Conservation (phyloP, 1,284 basidiomycete species). For the Moniliophthora roreri region DNA sequence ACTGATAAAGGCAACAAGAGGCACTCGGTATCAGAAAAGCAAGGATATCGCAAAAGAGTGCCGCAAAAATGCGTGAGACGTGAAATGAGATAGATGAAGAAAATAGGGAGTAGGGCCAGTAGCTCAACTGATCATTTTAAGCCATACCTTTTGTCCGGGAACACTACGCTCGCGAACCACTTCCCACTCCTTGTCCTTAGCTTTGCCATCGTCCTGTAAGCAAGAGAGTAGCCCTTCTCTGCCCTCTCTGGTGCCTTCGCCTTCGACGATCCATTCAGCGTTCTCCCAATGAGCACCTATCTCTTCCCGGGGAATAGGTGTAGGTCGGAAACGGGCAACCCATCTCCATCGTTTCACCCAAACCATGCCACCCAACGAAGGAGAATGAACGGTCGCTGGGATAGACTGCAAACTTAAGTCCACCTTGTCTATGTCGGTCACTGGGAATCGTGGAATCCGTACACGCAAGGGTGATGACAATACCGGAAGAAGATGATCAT, state of each 20-base stretch:
- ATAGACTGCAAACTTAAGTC: neutral
- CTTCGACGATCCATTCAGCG: neutral
- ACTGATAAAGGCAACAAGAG: no score
- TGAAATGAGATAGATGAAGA: no score
- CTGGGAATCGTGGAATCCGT: no score
- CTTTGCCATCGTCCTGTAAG: neutral
- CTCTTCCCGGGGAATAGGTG: neutral
- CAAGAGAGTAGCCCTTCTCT: neutral
- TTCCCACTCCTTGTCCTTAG: neutral
- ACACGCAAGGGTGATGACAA: no score
- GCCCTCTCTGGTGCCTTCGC: constrained; percentile 1
- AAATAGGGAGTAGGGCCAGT: no score
- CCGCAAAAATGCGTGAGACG: no score
- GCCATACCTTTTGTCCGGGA: no score
- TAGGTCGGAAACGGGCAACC: neutral
- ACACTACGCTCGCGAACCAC: neutral
- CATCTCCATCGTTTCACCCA: constrained; percentile 1
- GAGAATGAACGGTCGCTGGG: neutral
- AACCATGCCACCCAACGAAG: neutral
- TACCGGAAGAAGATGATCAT: neutral
- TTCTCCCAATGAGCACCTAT: neutral
- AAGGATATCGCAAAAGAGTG: no score
- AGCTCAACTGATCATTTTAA: no score
- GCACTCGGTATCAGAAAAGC: no score
- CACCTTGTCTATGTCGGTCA: no score